These are phyloP conservation scores for Eucalyptus pauciflora DNA, from an alignment of 345 rosid species.

Conservation along the genomic window DNA sequence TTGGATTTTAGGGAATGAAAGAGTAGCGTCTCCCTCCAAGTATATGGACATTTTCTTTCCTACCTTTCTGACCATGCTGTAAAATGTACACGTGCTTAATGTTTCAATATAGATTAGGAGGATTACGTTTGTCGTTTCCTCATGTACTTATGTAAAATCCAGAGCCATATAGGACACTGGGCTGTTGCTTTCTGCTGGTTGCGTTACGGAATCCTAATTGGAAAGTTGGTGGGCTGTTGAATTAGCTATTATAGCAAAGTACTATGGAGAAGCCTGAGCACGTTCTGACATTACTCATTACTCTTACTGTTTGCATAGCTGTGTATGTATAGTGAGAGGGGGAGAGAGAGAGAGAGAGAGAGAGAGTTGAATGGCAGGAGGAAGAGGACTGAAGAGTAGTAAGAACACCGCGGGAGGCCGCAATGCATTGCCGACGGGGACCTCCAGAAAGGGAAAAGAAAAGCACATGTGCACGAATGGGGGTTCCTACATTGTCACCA, in stretches of 20 bases:
- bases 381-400: not conserved
- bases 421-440: not conserved
- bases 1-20: not conserved
- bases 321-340: not conserved
- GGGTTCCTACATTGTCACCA: not conserved
- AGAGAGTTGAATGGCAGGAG: not conserved
- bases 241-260: not conserved
- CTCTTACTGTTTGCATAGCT: not conserved
- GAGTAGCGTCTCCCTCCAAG: not conserved
- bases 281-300: not conserved
- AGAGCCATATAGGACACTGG: not conserved
- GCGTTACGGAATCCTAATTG: not conserved
- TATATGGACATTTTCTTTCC: not conserved
- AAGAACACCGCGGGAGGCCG: not conserved
- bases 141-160: not conserved
- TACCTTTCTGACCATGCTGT: not conserved
- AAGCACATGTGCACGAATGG: not conserved
- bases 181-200: not conserved
- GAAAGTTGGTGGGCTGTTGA: not conserved
- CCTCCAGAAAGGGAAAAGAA: not conserved
- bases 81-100: not conserved
- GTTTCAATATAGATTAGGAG: not conserved
- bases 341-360: not conserved
- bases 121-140: not conserved
- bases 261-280: not conserved